Evolutionary conservation across 768 basidiomycete species (phyloP).

Genomic region (Lentinula raphanica): DNA sequence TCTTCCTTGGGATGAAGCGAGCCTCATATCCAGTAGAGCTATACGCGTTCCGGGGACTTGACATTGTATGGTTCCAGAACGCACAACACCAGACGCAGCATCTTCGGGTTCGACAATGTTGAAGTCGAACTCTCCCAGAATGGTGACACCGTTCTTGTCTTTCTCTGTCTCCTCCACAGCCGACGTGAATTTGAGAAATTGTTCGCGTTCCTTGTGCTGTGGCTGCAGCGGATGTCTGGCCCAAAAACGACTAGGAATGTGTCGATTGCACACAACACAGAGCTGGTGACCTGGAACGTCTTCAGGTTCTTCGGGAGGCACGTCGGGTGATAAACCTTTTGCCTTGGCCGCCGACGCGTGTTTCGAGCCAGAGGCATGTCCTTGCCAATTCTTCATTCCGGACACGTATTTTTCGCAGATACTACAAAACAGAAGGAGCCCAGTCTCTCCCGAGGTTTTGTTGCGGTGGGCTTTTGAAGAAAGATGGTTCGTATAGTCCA

Average conservation of each 20-base stretch:
- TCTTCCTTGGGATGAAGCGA: constrained; percentile 4
- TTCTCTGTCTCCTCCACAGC: constrained; percentile 27
- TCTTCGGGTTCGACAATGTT: constrained; percentile 24
- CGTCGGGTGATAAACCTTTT: constrained; percentile 10
- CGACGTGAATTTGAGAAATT: constrained; percentile 18
- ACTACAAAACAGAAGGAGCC: constrained; percentile 5
- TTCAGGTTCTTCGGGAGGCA: constrained; percentile 15
- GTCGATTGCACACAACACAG: constrained; percentile 20
- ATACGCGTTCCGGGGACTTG: not conserved
- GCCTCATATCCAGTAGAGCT: not conserved
- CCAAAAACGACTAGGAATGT: constrained; percentile 11
- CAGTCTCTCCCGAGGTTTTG: not conserved
- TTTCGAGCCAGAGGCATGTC: constrained; percentile 11
- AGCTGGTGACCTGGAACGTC: constrained; percentile 8
- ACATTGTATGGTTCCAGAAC: not conserved
- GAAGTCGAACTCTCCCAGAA: constrained; percentile 30
- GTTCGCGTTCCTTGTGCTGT: constrained; percentile 20
- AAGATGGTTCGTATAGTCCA: constrained; percentile 12
- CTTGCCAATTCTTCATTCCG: constrained; percentile 13
- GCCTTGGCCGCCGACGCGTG: constrained; percentile 9
- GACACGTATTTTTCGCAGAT: constrained; percentile 6
- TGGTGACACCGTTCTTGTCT: constrained; percentile 28
- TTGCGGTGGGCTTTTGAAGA: constrained; percentile 12
- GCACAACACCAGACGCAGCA: constrained; percentile 1
- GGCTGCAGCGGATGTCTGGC: constrained; percentile 10